A percentile compares a stretch with the other conserved stretches of the same genome.
These are phyloP conservation scores for barley (Hordeum vulgare) DNA, from an alignment of 176 grass and related monocot species.

Conservation along the genomic window MorexV3_pseudomolecules_assembly NC_058524.1:11878036-11878535, in stretches of 20 bases:
- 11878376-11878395: slow-evolving; percentile 56
- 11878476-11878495: background rate
- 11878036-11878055: background rate
- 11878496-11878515: background rate
- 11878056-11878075: slow-evolving; percentile 55
- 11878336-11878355: slow-evolving; percentile 95
- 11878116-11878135: slow-evolving; percentile 85
- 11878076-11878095: slow-evolving; percentile 99
- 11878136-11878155: slow-evolving; percentile 99
- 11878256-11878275: slow-evolving; percentile 97
- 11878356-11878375: slow-evolving; percentile 98
- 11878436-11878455: background rate
- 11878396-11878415: background rate
- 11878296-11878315: slow-evolving; percentile 86
- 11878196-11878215: background rate
- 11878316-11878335: slow-evolving; percentile 97
- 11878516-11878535: background rate
- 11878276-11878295: slow-evolving; percentile 71
- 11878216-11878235: background rate
- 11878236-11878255: slow-evolving; percentile 83
- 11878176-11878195: background rate
- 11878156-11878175: slow-evolving; percentile 40
- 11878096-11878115: slow-evolving; percentile 97
- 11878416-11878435: background rate
- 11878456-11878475: background rate